Percentiles rank a stretch among this genome's conserved stretches.
phyloP scores from a whole-genome alignment of 2,329 filamentous ascomycete species.

The Arthrobotrys megalospora region DNA sequence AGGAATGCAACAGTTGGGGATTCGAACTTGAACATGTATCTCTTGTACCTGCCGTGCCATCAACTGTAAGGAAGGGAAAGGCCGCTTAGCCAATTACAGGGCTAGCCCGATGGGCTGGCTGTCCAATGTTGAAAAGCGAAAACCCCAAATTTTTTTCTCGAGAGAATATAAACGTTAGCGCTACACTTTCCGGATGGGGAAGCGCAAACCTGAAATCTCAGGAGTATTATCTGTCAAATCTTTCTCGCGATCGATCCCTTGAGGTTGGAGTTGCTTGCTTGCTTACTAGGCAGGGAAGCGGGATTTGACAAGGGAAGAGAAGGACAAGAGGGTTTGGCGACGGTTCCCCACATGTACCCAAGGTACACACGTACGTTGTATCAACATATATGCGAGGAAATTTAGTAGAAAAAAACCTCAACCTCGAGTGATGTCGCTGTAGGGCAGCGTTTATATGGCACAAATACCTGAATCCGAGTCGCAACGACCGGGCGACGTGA shows the following conservation, averaged over 20 bases:
- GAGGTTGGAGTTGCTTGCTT: slow-evolving; percentile 31
- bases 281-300: slow-evolving; percentile 22
- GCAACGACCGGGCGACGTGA: slow-evolving; percentile 26
- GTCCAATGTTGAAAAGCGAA: slow-evolving; percentile 23
- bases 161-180: slow-evolving; percentile 17
- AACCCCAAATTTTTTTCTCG: not conserved
- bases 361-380: slow-evolving; percentile 24
- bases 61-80: slow-evolving; percentile 12
- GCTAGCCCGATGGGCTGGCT: slow-evolving; percentile 39
- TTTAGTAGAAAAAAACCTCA: slow-evolving; percentile 31
- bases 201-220: slow-evolving; percentile 51
- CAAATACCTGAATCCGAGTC: slow-evolving; percentile 17
- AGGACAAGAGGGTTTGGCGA: slow-evolving; percentile 26
- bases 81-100: slow-evolving; percentile 45
- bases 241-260: slow-evolving; percentile 29
- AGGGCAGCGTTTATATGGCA: slow-evolving; percentile 25
- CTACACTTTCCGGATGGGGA: slow-evolving; percentile 49
- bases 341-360: slow-evolving; percentile 40
- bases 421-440: slow-evolving; percentile 10
- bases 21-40: slow-evolving; percentile 27
- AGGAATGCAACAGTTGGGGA: slow-evolving; percentile 40
- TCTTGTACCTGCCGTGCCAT: slow-evolving; percentile 42
- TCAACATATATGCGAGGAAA: slow-evolving; percentile 4
- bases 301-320: slow-evolving; percentile 13
- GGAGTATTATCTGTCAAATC: slow-evolving; percentile 33